Percentiles rank a stretch among this genome's conserved stretches.
These are phyloP conservation scores for Rasamsonia emersonii DNA, from an alignment of 2,329 filamentous ascomycete genomes.

Conservation along the genomic window DNA sequence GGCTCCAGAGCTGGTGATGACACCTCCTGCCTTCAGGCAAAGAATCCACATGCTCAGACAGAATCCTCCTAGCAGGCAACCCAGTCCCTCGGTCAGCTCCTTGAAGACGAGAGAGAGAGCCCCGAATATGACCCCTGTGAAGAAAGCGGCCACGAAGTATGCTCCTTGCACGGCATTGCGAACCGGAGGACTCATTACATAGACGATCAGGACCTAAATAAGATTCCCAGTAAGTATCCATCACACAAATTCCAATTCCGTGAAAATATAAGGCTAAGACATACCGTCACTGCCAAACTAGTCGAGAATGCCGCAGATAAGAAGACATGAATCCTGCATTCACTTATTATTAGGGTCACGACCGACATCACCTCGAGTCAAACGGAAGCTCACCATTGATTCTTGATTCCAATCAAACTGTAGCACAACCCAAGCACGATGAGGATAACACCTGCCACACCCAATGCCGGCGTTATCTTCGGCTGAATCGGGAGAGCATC, in stretches of 20 bases:
- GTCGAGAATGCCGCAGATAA: conserved; percentile 68
- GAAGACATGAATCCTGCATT: conserved; percentile 59
- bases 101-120: conserved; percentile 67
- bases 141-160: conserved; percentile 69
- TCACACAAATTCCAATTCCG: background rate
- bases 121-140: conserved; percentile 67
- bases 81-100: conserved; percentile 76
- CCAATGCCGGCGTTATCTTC: conserved; percentile 69
- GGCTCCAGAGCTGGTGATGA: conserved; percentile 54
- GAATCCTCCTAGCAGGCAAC: conserved; percentile 79
- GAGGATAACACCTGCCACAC: conserved; percentile 68
- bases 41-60: conserved; percentile 87
- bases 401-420: conserved; percentile 72
- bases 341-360: too few species aligned
- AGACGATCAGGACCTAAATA: conserved; percentile 63
- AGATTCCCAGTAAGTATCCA: conserved; percentile 1
- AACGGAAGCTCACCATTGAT: conserved; percentile 45
- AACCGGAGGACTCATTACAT: conserved; percentile 76
- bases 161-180: conserved; percentile 70
- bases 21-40: conserved; percentile 64
- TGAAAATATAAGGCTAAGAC: too few species aligned
- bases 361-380: background rate
- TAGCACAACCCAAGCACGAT: conserved; percentile 64
- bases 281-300: conserved; percentile 60
- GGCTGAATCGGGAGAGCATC: conserved; percentile 61